Base-by-base conservation (phyloP, 2,329 filamentous ascomycete genomes). In the Nothomitra cinnamomea region DNA sequence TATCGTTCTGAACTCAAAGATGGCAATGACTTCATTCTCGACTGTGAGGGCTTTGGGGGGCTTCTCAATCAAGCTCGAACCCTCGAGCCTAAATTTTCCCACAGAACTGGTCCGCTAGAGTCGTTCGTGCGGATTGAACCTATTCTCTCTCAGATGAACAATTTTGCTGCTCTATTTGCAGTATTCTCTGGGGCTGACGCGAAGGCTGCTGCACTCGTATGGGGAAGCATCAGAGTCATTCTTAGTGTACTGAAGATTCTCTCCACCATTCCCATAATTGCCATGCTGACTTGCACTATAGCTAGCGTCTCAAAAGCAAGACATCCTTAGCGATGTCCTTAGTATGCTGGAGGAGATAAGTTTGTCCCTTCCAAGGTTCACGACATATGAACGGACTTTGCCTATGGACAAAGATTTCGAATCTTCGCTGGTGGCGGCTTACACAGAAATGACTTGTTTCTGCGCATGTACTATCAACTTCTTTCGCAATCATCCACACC, bases 401-500 rank as follows among this genome's bases (percentile, higher is more conserved):
- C 61, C 61, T 3, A 57, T 64, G 54, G 58, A 60, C 45, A 56
- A 55, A 19, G 56, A 53, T 25, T 56, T 65, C 36, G 60, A 64
- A 53, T 49, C 50, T 24, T 58, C 63, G 6, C 55, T 65, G 17
- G 51, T 64, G 8, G 63, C 64, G 47, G 63, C 62, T 4, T 64
- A 65, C 54, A 58, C 58, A 12, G 64, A 66, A 52, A 56, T 63
- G 25, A 62, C 64, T 21, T 63, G 61, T 57, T 66, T 66, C 55
- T 65, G 61, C 56, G 62, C 62, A 17, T 60, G 62, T 10, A 56
- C 61, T 8, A 64, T 65, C 49, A 60, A 60, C 54, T 65, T 65
- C 57, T 60, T 66, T 48, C 61, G 62, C 5, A 56, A 51, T 48
- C 57, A 64, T 57, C 61, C 62, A 24, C 58, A 64, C 56, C 42